A percentile compares a stretch with the other conserved stretches of the same genome.
Evolutionary conservation across 2,329 filamentous ascomycete genomes (phyloP).

Genomic region (Seiridium cupressi): DNA sequence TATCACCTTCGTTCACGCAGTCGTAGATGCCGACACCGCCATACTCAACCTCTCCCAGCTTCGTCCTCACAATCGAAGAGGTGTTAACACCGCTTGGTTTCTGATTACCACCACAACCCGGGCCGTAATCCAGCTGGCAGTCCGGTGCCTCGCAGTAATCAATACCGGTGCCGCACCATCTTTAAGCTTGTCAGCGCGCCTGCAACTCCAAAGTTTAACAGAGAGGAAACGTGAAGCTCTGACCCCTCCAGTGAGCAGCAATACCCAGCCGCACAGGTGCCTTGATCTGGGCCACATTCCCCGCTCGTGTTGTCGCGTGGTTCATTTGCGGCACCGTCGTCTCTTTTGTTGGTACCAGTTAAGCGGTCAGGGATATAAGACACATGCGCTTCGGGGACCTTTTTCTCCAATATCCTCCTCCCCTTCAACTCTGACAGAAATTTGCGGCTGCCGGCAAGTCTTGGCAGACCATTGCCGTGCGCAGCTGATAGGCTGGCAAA

Average conservation of each 20-base stretch:
- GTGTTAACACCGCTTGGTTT: conserved; percentile 44
- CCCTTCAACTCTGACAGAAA: conserved; percentile 22
- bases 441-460: conserved; percentile 23
- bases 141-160: conserved; percentile 28
- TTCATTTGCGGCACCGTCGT: background rate
- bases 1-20: conserved; percentile 48
- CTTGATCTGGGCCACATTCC: conserved; percentile 21
- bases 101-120: conserved; percentile 45
- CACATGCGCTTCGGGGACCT: background rate
- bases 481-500: conserved; percentile 23
- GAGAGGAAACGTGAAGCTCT: background rate
- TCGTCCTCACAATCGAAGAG: conserved; percentile 40
- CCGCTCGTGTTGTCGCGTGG: conserved; percentile 18
- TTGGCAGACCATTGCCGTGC: conserved; percentile 22
- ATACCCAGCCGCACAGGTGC: conserved; percentile 23
- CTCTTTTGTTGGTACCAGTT: conserved; percentile 16
- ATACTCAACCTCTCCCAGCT: conserved; percentile 44
- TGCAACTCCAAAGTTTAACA: background rate
- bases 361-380: conserved; percentile 1
- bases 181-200: conserved; percentile 5
- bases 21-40: conserved; percentile 46
- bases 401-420: conserved; percentile 19
- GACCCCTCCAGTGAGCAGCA: conserved; percentile 31
- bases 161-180: conserved; percentile 23
- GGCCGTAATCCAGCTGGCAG: conserved; percentile 39